phyloP scores from a whole-genome alignment of 345 rosid genomes.

The Sonneratia alba region DNA sequence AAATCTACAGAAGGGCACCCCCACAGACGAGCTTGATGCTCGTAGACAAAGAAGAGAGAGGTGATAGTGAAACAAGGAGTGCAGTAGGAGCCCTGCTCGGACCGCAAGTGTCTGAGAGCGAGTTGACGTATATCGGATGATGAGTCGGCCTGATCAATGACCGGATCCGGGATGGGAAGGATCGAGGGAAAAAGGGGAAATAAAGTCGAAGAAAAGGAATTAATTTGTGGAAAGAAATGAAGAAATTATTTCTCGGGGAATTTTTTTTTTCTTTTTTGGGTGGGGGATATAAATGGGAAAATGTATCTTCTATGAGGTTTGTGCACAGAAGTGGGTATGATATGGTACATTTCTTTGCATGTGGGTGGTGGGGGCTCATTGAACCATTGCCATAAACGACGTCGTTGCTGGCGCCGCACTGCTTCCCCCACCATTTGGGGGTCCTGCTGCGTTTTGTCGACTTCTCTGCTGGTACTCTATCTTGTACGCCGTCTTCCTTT shows the following conservation, averaged over 20 bases:
- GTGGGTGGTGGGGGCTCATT: constrained; percentile 5
- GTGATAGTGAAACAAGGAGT: background rate
- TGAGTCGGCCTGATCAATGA: background rate
- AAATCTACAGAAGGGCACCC: background rate
- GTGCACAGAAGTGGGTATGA: constrained; percentile 1
- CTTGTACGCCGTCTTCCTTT: constrained; percentile 8
- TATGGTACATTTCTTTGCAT: background rate
- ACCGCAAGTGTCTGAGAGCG: background rate
- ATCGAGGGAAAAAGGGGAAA: background rate
- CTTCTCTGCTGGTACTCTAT: constrained; percentile 9
- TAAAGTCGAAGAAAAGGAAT: background rate
- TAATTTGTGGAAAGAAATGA: background rate
- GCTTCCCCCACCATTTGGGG: constrained; percentile 6
- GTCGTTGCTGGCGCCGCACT: constrained; percentile 3
- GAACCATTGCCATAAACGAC: constrained; percentile 15
- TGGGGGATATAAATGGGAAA: background rate
- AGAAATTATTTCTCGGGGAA: background rate
- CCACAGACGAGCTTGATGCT: background rate
- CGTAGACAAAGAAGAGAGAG: background rate
- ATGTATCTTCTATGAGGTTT: constrained; percentile 2
- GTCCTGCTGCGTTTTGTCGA: background rate
- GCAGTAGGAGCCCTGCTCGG: background rate
- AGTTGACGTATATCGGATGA: too few species aligned
- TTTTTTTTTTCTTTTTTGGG: background rate
- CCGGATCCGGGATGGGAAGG: background rate